Percentiles rank a stretch among this genome's conserved stretches.
Conservation (phyloP, 2,329 filamentous ascomycete species). For the Aspergillus brasiliensis region DNA sequence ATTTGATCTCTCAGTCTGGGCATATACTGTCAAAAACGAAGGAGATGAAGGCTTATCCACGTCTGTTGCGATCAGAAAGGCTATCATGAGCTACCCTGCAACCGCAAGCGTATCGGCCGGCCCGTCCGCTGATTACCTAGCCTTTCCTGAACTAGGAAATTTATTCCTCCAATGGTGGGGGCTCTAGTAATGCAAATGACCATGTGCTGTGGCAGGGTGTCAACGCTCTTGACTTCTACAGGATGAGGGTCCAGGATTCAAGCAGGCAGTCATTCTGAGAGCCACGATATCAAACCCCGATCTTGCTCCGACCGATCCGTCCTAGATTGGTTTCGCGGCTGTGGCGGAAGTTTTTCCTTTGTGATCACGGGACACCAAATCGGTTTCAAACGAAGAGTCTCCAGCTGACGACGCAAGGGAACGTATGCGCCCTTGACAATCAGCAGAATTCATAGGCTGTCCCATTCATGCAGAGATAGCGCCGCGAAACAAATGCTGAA, state of each 20-base stretch:
- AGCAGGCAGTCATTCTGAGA: conserved; percentile 1
- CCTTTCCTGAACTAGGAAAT: conserved; percentile 11
- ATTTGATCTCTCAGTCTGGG: neutral
- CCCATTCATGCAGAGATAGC: neutral
- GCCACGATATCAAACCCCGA: neutral
- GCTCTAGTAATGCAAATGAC: conserved; percentile 12
- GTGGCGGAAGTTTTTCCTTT: conserved; percentile 16
- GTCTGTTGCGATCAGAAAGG: conserved; percentile 15
- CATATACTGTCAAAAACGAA: neutral
- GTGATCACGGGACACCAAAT: neutral
- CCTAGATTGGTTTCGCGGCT: conserved; percentile 20
- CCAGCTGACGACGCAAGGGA: conserved; percentile 20
- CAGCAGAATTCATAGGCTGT: neutral
- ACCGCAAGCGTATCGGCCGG: neutral
- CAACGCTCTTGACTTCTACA: conserved; percentile 1
- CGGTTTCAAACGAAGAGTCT: neutral
- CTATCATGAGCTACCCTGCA: conserved; percentile 10
- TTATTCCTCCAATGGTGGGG: conserved; percentile 15
- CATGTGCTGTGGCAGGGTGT: neutral
- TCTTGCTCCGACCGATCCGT: conserved; percentile 9
- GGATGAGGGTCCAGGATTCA: neutral
- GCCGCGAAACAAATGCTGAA: neutral
- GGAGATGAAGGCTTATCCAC: neutral
- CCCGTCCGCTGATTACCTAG: conserved; percentile 8
- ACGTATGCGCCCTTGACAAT: neutral